Percentiles rank a stretch among this genome's conserved stretches.
Conservation (phyloP, 768 basidiomycete species). For the Collybiopsis confluens region DNA sequence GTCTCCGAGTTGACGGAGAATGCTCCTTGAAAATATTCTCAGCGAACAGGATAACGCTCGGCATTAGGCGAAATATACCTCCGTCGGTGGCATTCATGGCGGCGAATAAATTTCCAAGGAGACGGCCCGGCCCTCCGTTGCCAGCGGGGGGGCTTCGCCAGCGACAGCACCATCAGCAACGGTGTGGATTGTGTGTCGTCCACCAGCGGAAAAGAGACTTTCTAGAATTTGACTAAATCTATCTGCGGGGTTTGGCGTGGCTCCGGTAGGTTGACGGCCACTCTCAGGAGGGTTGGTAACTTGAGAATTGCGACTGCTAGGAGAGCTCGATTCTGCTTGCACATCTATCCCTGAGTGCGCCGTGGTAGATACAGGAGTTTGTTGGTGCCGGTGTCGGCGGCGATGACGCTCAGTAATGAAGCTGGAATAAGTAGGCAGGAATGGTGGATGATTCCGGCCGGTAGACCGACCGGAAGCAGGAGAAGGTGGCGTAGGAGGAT, state of each 20-base stretch:
- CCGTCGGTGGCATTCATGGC: slow-evolving; percentile 1
- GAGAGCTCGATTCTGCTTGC: too few species aligned
- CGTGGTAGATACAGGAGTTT: not conserved
- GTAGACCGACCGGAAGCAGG: not conserved
- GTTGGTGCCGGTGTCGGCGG: not conserved
- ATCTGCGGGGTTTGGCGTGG: not conserved
- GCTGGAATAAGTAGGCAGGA: too few species aligned
- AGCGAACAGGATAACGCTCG: not conserved
- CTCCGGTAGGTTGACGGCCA: not conserved
- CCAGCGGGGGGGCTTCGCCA: not conserved
- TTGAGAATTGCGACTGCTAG: too few species aligned
- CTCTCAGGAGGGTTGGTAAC: not conserved
- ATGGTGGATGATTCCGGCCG: too few species aligned
- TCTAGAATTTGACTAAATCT: not conserved
- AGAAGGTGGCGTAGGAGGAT: not conserved
- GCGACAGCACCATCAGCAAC: not conserved
- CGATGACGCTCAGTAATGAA: too few species aligned
- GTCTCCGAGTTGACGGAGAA: slow-evolving; percentile 15
- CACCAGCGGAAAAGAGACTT: not conserved
- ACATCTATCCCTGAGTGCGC: not conserved
- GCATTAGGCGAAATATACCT: not conserved
- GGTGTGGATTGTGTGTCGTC: not conserved
- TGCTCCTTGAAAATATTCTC: slow-evolving; percentile 6
- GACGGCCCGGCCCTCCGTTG: not conserved
- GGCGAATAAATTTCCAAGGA: slow-evolving; percentile 7